phyloP scores from a whole-genome alignment of 2,329 filamentous ascomycete species.

The Fusarium ambrosium region DNA sequence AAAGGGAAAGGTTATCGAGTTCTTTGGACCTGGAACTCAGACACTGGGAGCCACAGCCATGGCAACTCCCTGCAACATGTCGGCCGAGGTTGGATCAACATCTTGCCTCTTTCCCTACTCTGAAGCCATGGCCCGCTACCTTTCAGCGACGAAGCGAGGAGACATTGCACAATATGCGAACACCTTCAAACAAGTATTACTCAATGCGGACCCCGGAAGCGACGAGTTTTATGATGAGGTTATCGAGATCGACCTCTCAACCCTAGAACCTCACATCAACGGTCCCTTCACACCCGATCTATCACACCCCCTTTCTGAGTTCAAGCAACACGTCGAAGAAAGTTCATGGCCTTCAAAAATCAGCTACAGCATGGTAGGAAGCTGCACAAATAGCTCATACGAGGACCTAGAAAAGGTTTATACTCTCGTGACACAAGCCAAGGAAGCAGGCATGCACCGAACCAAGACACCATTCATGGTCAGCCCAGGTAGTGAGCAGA shows the following conservation, averaged over 20 bases:
- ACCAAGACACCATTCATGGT: conserved; percentile 50
- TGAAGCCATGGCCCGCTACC: conserved; percentile 49
- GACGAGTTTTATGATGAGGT: conserved; percentile 49
- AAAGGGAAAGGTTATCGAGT: conserved; percentile 54
- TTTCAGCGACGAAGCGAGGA: conserved; percentile 47
- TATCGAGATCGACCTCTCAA: conserved; percentile 51
- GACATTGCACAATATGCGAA: conserved; percentile 32
- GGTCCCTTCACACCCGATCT: not conserved
- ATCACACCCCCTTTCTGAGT: not conserved
- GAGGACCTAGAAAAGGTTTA: conserved; percentile 52
- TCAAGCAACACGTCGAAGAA: not conserved
- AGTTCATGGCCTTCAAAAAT: conserved; percentile 50
- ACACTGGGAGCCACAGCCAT: conserved; percentile 53
- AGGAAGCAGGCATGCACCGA: conserved; percentile 46
- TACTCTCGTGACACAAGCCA: conserved; percentile 49
- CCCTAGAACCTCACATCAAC: not conserved
- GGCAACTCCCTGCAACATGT: conserved; percentile 56
- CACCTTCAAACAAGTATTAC: not conserved
- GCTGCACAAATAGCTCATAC: conserved; percentile 54
- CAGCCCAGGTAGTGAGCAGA: conserved; percentile 52
- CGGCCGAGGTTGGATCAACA: conserved; percentile 54
- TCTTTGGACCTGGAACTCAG: conserved; percentile 51
- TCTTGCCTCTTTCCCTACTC: conserved; percentile 55
- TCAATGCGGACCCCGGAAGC: conserved; percentile 40
- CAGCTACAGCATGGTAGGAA: conserved; percentile 50